Evolutionary conservation across 139 green algal species (phyloP).

Genomic region (Pseudopediastrum boryanum): DNA sequence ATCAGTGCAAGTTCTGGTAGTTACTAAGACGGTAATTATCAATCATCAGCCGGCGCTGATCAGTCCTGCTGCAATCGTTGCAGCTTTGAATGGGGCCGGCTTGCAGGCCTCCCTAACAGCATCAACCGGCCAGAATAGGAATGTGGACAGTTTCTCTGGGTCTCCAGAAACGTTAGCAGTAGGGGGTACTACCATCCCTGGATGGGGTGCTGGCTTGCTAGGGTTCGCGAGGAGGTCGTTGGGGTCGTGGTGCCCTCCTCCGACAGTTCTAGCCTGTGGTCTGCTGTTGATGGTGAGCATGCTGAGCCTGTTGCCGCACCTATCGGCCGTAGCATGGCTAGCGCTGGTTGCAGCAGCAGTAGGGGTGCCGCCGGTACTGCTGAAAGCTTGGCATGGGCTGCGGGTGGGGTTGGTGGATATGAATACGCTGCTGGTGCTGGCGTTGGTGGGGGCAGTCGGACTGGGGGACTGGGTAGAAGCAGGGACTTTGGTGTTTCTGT

Average conservation of each 20-base stretch:
- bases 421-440: conserved; percentile 50
- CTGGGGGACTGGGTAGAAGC: conserved; percentile 66
- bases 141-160: not conserved
- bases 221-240: not conserved
- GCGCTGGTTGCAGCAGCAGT: conserved; percentile 59
- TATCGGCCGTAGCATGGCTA: conserved; percentile 19
- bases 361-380: conserved; percentile 46
- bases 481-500: conserved; percentile 70
- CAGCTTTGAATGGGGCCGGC: conserved; percentile 66
- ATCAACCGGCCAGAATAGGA: not conserved
- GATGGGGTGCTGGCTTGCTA: not conserved
- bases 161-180: not conserved
- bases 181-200: not conserved
- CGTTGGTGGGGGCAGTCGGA: conserved; percentile 42
- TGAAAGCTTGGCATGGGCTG: conserved; percentile 46
- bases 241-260: conserved; percentile 37
- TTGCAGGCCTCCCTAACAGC: conserved; percentile 63
- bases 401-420: not conserved
- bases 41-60: conserved; percentile 47
- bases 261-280: conserved; percentile 41
- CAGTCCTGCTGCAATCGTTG: conserved; percentile 55
- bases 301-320: conserved; percentile 48
- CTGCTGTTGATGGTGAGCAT: conserved; percentile 60
- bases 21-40: conserved; percentile 71
- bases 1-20: conserved; percentile 51